Percentiles rank a stretch among this genome's conserved stretches.
Conservation (phyloP, 176 grass and related monocot genomes). For the Musa troglodytarum region DNA sequence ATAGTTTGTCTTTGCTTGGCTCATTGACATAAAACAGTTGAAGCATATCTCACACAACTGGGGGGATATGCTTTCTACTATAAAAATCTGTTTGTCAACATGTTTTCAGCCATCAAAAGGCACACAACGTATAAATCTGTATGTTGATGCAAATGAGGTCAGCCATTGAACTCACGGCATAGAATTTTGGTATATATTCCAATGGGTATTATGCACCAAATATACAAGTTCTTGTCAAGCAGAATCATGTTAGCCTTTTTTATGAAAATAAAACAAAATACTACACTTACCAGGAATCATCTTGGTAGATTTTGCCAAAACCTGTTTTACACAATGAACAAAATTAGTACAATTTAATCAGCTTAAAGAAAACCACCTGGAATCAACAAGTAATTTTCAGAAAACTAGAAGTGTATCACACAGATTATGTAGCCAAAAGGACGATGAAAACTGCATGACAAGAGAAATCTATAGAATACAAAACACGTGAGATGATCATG, state of each 20-base stretch:
- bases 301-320: conserved; percentile 95
- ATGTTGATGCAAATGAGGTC: no score
- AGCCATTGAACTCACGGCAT: no score
- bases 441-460: background rate
- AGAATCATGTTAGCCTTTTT: background rate
- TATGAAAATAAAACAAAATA: background rate
- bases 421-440: background rate
- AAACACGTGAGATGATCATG: no score
- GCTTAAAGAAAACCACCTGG: background rate
- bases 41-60: background rate
- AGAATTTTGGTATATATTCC: no score
- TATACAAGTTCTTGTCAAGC: background rate
- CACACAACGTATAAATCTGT: no score
- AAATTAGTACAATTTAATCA: background rate
- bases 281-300: conserved; percentile 88
- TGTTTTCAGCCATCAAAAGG: no score
- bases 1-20: background rate
- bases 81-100: no score
- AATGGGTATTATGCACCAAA: background rate
- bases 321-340: conserved; percentile 39
- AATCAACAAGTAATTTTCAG: background rate
- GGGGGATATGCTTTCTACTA: no score
- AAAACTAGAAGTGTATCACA: background rate
- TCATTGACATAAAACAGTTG: no score
- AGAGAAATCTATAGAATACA: background rate